phyloP scores from a whole-genome alignment of 1,284 basidiomycete genomes.

The Pyrrhoderma lamaoense region DNA sequence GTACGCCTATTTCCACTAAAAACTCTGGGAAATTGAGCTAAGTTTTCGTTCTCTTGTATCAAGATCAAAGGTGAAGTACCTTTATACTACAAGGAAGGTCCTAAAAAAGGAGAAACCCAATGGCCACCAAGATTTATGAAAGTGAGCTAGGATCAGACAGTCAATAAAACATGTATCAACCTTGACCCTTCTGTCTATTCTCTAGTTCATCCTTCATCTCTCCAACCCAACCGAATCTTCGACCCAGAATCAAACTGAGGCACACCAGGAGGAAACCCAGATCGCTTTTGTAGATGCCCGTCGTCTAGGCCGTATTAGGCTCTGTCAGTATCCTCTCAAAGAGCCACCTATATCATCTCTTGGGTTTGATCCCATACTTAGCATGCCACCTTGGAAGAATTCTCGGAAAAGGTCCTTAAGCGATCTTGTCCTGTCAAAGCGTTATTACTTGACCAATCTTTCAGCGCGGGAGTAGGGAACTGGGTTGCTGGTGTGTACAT shows the following conservation, averaged over 20 bases:
- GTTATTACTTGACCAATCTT: constrained; percentile 74
- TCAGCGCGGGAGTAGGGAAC: constrained; percentile 79
- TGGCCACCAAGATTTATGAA: constrained; percentile 83
- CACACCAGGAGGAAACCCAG: constrained; percentile 26
- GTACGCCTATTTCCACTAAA: constrained; percentile 31
- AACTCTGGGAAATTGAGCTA: neutral
- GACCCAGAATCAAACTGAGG: constrained; percentile 13
- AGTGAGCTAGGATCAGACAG: too few species aligned
- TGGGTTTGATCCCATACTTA: constrained; percentile 74
- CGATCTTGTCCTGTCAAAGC: constrained; percentile 72
- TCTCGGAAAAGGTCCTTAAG: constrained; percentile 43
- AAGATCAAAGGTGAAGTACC: constrained; percentile 60
- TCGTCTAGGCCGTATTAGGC: constrained; percentile 64
- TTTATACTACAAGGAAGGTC: constrained; percentile 55
- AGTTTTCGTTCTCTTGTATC: neutral
- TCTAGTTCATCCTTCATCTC: constrained; percentile 64
- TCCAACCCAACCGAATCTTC: constrained; percentile 22
- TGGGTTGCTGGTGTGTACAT: constrained; percentile 82
- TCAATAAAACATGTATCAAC: too few species aligned
- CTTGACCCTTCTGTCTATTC: too few species aligned
- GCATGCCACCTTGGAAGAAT: constrained; percentile 61
- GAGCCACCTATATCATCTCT: constrained; percentile 66
- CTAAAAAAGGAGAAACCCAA: constrained; percentile 38
- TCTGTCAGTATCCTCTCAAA: constrained; percentile 49
- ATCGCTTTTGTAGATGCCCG: constrained; percentile 66